Evolutionary conservation across 805 yeast species (phyloP).

Genomic region (Jamesozyma jinghongensis): DNA sequence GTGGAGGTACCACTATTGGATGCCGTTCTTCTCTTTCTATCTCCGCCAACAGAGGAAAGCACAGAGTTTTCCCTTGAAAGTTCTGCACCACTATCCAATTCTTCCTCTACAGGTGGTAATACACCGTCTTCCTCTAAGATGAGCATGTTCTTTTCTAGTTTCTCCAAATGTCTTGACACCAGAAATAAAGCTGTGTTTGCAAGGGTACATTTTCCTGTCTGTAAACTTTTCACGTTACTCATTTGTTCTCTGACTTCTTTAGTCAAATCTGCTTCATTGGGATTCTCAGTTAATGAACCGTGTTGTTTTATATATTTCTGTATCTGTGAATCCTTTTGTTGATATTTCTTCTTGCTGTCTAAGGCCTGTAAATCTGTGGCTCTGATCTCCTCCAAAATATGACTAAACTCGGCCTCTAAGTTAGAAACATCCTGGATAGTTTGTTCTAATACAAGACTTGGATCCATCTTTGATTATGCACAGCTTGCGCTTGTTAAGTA

Average conservation of each 20-base stretch:
- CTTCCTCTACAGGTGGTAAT: constrained; percentile 45
- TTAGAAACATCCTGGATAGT: constrained; percentile 68
- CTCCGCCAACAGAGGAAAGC: constrained; percentile 13
- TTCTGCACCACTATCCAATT: constrained; percentile 26
- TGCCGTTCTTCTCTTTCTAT: constrained; percentile 12
- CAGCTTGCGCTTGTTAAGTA: background rate
- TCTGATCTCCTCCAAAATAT: constrained; percentile 68
- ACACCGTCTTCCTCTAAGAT: constrained; percentile 75
- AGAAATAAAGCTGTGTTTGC: constrained; percentile 79
- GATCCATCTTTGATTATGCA: constrained; percentile 54
- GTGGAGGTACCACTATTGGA: constrained; percentile 11
- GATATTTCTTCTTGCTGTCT: constrained; percentile 57
- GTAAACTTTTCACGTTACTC: constrained; percentile 49
- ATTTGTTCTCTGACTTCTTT: constrained; percentile 63
- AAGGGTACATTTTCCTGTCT: constrained; percentile 66
- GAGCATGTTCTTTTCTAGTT: constrained; percentile 66
- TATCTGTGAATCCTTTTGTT: constrained; percentile 65
- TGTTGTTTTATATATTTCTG: constrained; percentile 75
- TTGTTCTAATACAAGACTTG: constrained; percentile 74
- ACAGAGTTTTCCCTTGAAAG: constrained; percentile 27
- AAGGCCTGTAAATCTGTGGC: constrained; percentile 56
- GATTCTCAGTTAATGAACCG: constrained; percentile 73
- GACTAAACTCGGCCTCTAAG: constrained; percentile 78
- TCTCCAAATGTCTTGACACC: constrained; percentile 63
- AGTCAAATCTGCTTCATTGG: constrained; percentile 64